These are phyloP conservation scores for Alternaria tenuissima DNA, from an alignment of 2,329 filamentous ascomycete genomes.

Conservation along the genomic window DNA sequence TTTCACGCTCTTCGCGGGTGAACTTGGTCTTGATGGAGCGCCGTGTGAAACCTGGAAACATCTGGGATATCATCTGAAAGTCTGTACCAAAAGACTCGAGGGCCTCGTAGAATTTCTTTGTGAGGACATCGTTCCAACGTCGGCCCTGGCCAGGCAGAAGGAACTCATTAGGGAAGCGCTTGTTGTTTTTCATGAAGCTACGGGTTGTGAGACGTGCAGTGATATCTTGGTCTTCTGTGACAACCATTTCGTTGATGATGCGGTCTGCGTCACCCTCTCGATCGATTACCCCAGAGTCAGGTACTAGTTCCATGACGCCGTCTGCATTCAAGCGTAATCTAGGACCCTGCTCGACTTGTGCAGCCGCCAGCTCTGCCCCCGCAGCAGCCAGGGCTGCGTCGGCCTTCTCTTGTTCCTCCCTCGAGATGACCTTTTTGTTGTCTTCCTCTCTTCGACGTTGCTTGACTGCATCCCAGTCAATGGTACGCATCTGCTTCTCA, in stretches of 20 bases:
- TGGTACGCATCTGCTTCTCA: constrained; percentile 74
- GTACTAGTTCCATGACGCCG: constrained; percentile 76
- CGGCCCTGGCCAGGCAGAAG: constrained; percentile 55
- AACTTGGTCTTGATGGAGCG: constrained; percentile 84
- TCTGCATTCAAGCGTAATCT: constrained; percentile 67
- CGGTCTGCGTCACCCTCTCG: constrained; percentile 69
- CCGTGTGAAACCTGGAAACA: constrained; percentile 76
- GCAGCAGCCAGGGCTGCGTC: constrained; percentile 32
- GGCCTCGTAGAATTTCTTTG: constrained; percentile 77
- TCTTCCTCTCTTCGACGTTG: constrained; percentile 51
- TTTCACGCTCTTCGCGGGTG: constrained; percentile 76
- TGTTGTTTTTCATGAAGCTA: constrained; percentile 71
- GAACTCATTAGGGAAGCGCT: constrained; percentile 57
- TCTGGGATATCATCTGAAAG: constrained; percentile 79
- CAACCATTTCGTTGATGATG: constrained; percentile 63
- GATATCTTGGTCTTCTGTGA: constrained; percentile 80
- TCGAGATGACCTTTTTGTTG: constrained; percentile 26
- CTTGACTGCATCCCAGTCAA: constrained; percentile 65
- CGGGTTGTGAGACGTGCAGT: constrained; percentile 74
- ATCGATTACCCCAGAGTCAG: constrained; percentile 72
- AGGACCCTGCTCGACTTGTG: constrained; percentile 50
- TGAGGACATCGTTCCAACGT: constrained; percentile 73
- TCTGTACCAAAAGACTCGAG: constrained; percentile 82
- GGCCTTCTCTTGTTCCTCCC: constrained; percentile 33
- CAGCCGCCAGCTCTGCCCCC: constrained; percentile 20